Base-by-base conservation (phyloP, 495 filamentous ascomycete genomes). In the Mycothermus thermophilus region DNA sequence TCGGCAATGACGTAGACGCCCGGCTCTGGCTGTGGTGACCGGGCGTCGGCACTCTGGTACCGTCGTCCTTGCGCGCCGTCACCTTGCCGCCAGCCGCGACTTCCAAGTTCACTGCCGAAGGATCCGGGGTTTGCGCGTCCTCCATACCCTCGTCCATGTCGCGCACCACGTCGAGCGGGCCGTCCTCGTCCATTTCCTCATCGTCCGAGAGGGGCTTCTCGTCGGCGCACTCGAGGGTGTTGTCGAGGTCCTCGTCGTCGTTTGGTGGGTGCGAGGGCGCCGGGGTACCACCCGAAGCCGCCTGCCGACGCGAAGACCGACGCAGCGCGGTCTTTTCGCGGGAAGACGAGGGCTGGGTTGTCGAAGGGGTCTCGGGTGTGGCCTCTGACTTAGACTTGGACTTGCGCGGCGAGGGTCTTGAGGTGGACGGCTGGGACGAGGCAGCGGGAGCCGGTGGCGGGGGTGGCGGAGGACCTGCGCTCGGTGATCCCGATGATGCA, bases 11-110 rank as follows among this genome's bases (percentile, higher is more conserved):
- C 5, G 45, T 42, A 5, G 43, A 38, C 28, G 59, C 52, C 1
- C 74, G 68, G 3, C 63, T 63, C 42, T 83, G 77, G 10, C 27
- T 30, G 6, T n/a, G n/a, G 22, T 18, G 21, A 3, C 78, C 80
- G 9, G 92, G 92, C 1, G 92, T 96, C 3, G 83, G 75, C 22
- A 96, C 79, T 34, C 81, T 61, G 10, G 84, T 93, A 2, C 90
- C 92, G 52, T 96, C 90, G 51, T 97, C 90, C 52, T 92, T 93
- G 19, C 83, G 79, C n/a, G 90, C 90, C 2, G 85, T 95, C 9
- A 96, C 82, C 52, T 86, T 94, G 19, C 87, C 90, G 1, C 78
- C 83, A 15, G 83, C 77, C 19, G 77, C 87, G 30, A 95, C 77
- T 54, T 96, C 88, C 54, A 99, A 72, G 49, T 86, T 95, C 13